Evolutionary conservation across 1,284 basidiomycete genomes (phyloP), one percentile per base, ranked within the genome.

Genomic region (Entoloma clypeatum): DNA sequence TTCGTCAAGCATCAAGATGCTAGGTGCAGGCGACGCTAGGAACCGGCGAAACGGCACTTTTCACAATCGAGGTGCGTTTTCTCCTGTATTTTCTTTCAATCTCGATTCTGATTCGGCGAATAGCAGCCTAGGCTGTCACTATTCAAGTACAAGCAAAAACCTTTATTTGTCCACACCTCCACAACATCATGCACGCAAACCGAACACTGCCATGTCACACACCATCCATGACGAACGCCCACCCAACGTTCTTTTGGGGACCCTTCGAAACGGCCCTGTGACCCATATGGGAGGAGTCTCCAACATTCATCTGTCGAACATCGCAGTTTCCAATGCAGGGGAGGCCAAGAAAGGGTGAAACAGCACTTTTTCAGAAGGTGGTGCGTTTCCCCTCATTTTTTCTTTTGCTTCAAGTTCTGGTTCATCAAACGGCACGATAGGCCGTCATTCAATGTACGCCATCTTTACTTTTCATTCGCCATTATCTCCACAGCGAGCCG

Each of bases 321-420:
- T 30, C 13, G 29, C 29, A 30, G 29, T 30, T 30, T 30, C 29
- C 11, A 30, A 30, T 30, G 29, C 29, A 30, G 29, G 29, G 29
- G 29, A 11, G 29, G 11, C 29, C 29, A 30, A 30, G 8, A 30
- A 28, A n/a, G 16, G 27, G 27, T 28, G 27, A 28, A n/a, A n/a
- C n/a, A n/a, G n/a, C n/a, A n/a, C n/a, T 30, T 30, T 30, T 13
- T 30, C n/a, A 18, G 29, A 30, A 30, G 19, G 29, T 30, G 11
- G 29, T 30, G 13, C 29, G 29, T 30, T 7, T 30, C 29, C 29
- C 29, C 29, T n/a, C 29, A 30, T 30, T 30, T 30, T 30, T 30
- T 30, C n/a, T 30, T 30, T 30, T 30, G n/a, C n/a, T n/a, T n/a
- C n/a, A n/a, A n/a, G n/a, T n/a, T n/a, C 29, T 30, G 29, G n/a